Percentiles rank a stretch among this genome's conserved stretches.
Conservation (phyloP, 768 basidiomycete species). For the Lepiota subincarnata region DNA sequence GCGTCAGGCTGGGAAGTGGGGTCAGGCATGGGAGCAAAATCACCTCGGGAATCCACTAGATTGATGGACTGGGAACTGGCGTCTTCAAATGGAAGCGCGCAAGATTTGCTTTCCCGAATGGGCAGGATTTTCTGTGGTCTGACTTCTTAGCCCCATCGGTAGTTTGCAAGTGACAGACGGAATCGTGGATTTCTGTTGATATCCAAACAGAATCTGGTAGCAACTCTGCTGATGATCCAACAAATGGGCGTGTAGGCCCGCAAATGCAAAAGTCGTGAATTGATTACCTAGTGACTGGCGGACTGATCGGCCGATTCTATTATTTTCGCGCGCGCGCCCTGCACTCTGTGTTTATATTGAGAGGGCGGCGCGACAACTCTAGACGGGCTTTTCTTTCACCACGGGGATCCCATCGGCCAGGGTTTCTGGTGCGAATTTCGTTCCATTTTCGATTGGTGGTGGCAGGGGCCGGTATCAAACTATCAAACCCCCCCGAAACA, state of each 20-base stretch:
- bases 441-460: too few relatives aligned
- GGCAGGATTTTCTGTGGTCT: slow-evolving; percentile 3
- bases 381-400: too few relatives aligned
- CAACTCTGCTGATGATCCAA: not conserved
- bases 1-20: not conserved
- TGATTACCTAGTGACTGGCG: not conserved
- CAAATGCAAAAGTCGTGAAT: too few relatives aligned
- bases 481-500: too few relatives aligned
- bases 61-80: not conserved
- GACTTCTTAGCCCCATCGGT: not conserved
- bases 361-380: too few relatives aligned
- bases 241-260: too few relatives aligned
- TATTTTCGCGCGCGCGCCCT: too few relatives aligned
- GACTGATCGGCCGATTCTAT: slow-evolving; percentile 11
- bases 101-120: slow-evolving; percentile 5
- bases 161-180: not conserved
- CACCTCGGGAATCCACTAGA: not conserved
- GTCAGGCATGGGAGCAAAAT: not conserved
- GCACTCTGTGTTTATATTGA: too few relatives aligned
- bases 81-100: not conserved
- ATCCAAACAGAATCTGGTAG: not conserved
- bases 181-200: not conserved
- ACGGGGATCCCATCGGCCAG: too few relatives aligned
- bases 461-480: too few relatives aligned
- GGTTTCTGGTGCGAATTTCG: too few relatives aligned